Evolutionary conservation across 2,329 filamentous ascomycete species (phyloP).

Genomic region (Colletotrichum zoysiae): DNA sequence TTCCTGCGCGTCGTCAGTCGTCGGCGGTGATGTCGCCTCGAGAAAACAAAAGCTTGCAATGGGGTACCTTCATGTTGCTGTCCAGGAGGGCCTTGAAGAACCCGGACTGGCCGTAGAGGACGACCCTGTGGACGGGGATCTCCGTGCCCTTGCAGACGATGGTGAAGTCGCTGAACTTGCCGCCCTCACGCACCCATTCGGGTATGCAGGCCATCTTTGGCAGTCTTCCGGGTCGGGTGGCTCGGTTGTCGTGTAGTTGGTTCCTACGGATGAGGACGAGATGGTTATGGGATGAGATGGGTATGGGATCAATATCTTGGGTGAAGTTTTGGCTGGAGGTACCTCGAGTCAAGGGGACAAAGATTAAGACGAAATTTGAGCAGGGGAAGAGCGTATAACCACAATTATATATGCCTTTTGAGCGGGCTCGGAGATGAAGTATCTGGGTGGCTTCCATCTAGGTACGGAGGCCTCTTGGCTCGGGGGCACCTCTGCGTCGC

Average conservation of each 20-base stretch:
- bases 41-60: no score
- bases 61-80: background rate
- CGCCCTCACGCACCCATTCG: background rate
- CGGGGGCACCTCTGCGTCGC: no score
- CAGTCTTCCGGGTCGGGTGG: background rate
- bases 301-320: no score
- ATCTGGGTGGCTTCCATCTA: no score
- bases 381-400: no score
- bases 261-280: background rate
- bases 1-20: background rate
- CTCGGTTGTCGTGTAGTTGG: background rate
- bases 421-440: no score
- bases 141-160: background rate
- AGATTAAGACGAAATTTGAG: background rate
- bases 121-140: background rate
- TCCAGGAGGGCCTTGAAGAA: slow-evolving; percentile 1
- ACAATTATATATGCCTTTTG: no score
- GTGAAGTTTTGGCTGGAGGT: background rate
- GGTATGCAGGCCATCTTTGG: background rate
- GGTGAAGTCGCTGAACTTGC: background rate
- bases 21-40: background rate
- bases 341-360: background rate
- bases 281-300: background rate
- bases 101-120: background rate
- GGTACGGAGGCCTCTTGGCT: no score